Evolutionary conservation across 768 basidiomycete genomes (phyloP), one percentile per base, ranked within the genome.

Genomic region (Amanita inopinata): DNA sequence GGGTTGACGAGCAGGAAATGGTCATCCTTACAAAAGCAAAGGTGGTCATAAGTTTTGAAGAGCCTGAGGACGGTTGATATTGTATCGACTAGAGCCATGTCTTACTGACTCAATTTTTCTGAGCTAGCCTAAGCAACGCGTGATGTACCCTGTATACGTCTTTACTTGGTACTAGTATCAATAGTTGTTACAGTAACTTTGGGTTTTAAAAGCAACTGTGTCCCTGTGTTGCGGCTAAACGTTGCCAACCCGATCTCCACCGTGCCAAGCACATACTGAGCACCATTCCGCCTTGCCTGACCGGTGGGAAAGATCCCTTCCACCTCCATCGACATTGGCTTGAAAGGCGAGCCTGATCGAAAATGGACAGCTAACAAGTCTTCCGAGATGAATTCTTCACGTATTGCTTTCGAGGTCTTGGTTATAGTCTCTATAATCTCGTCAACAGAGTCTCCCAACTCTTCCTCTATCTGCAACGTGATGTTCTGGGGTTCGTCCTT

Each of bases 341-440:
- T 24, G 10, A 30, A 40, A 3, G 5, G 15, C 27, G n/a, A 11
- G 3, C 39, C 39, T 12, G 18, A 19, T 9, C 5, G 17, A 11
- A 22, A 25, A 18, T n/a, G 20, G 5, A 10, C 28, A 18, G 22
- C 18, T 19, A 30, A 30, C 17, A 40, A 14, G 9, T 31, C 19
- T 3, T 40, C 39, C 17, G 39, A 32, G 9, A 20, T 32, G 12
- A 40, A 31, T 3, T 40, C 39, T 17, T 40, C 30, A 9, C 39
- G 39, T 2, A 40, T 32, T 5, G 28, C 28, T 19, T 40, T 32
- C 19, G 39, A 40, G 15, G 19, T 31, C 9, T 32, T 40, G 15
- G 8, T 7, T 11, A 40, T 27, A 7, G 20, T 12, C 3, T 11
- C 12, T 3, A 27, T 27, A 19, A 40, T 30, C 30, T 8, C 28